These are phyloP conservation scores for Lasiodiplodia hormozganensis DNA, from an alignment of 2,329 filamentous ascomycete species.

Conservation along the genomic window DNA sequence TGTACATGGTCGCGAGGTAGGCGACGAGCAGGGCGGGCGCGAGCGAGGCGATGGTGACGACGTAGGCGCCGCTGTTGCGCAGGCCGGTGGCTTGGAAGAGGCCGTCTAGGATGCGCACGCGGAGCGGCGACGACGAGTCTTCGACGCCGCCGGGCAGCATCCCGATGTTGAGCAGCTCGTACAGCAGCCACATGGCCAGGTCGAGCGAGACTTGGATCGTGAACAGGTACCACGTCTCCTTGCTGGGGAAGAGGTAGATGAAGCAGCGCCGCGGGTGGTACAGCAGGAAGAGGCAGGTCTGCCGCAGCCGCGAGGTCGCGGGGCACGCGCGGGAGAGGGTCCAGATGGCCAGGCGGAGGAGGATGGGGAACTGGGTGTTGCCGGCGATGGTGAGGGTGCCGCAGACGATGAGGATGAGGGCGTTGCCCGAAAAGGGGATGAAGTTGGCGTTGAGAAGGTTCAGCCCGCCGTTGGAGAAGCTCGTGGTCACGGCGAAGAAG, in stretches of 20 bases:
- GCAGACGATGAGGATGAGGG: conserved; percentile 55
- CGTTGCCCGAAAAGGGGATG: conserved; percentile 51
- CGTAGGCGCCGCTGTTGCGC: conserved; percentile 70
- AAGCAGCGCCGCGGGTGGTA: conserved; percentile 61
- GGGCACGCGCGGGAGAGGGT: conserved; percentile 46
- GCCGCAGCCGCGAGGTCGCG: conserved; percentile 31
- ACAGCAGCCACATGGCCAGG: conserved; percentile 68
- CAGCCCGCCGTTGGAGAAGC: conserved; percentile 43
- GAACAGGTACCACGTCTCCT: conserved; percentile 71
- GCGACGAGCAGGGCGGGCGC: conserved; percentile 65
- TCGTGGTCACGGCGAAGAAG: conserved; percentile 40
- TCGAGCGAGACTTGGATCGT: conserved; percentile 67
- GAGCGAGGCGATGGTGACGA: conserved; percentile 65
- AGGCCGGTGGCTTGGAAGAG: conserved; percentile 69
- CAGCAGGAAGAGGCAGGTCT: conserved; percentile 46
- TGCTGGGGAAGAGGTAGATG: conserved; percentile 68
- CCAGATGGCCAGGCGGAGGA: conserved; percentile 68
- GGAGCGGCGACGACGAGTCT: conserved; percentile 52
- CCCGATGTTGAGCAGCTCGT: conserved; percentile 70
- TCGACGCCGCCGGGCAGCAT: conserved; percentile 61
- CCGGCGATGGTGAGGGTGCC: conserved; percentile 67
- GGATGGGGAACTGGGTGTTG: conserved; percentile 70
- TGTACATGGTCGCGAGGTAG: conserved; percentile 72
- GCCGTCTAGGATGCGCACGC: conserved; percentile 66
- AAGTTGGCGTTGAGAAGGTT: conserved; percentile 36